Percentiles rank a stretch among this genome's conserved stretches.
These are phyloP conservation scores for Multifurca ochricompacta DNA, from an alignment of 768 basidiomycete genomes.

Conservation along the genomic window DNA sequence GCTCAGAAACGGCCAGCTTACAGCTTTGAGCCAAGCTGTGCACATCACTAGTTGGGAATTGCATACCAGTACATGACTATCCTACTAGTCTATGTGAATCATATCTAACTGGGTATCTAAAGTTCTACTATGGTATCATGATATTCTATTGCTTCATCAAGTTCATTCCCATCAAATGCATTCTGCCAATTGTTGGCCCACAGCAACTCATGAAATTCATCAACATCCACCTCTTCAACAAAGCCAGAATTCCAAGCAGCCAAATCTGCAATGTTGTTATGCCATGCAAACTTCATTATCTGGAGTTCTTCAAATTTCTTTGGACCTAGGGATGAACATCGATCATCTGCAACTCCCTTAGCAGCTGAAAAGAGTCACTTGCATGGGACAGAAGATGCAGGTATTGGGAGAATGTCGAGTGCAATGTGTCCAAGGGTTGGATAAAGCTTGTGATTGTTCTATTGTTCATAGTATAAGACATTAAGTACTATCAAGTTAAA, in stretches of 20 bases:
- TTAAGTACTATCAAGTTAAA: not conserved
- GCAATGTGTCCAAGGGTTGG: slow-evolving; percentile 12
- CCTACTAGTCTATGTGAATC: too few relatives aligned
- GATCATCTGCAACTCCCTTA: slow-evolving; percentile 1
- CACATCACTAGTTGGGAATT: too few relatives aligned
- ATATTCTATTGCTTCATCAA: too few relatives aligned
- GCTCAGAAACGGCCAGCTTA: too few relatives aligned
- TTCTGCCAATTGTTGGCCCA: not conserved
- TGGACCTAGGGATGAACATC: not conserved
- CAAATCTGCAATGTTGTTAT: not conserved
- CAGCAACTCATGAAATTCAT: not conserved
- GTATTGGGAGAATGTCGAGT: slow-evolving; percentile 6
- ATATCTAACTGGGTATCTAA: too few relatives aligned
- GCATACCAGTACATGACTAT: too few relatives aligned
- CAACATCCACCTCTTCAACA: not conserved
- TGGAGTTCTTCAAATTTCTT: slow-evolving; percentile 14
- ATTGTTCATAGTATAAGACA: not conserved
- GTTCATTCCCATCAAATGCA: not conserved
- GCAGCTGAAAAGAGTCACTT: slow-evolving; percentile 20
- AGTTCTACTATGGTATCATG: too few relatives aligned
- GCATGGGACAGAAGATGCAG: slow-evolving; percentile 14
- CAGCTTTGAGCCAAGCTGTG: too few relatives aligned
- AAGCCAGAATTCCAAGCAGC: not conserved
- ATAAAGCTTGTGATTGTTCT: not conserved
- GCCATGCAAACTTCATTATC: slow-evolving; percentile 17